A percentile compares a stretch with the other conserved stretches of the same genome.
These are phyloP conservation scores for Dictyostelium brefeldianum DNA, from an alignment of 78 protist species.

Conservation along the genomic window DNA sequence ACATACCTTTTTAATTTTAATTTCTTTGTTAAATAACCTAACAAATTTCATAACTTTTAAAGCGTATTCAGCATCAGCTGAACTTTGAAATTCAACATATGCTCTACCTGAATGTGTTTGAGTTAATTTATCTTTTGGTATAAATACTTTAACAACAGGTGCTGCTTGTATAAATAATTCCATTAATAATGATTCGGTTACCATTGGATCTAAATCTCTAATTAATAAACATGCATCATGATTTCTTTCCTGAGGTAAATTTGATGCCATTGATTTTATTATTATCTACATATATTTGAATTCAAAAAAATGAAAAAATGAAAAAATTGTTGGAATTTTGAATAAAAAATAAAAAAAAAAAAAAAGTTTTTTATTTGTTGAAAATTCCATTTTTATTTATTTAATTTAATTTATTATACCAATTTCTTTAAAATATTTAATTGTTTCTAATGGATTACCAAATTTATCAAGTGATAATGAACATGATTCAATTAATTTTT, in stretches of 20 bases:
- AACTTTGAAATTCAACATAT: conserved; percentile 96
- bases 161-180: conserved; percentile 98
- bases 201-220: conserved; percentile 96
- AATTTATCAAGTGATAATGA: no score
- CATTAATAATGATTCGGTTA: conserved; percentile 95
- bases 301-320: background rate
- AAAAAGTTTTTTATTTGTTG: no score
- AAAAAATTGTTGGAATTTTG: no score
- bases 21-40: conserved; percentile 95
- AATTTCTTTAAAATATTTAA: no score
- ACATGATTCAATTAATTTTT: no score
- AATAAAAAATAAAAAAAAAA: no score
- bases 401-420: no score
- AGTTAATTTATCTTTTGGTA: conserved; percentile 98
- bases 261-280: conserved; percentile 48
- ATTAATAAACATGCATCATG: conserved; percentile 97
- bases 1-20: conserved; percentile 91
- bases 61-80: conserved; percentile 99
- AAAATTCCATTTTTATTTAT: no score
- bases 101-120: conserved; percentile 94
- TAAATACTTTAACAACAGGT: conserved; percentile 94
- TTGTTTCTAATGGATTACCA: no score
- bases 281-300: background rate
- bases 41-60: conserved; percentile 92
- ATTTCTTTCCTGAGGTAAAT: conserved; percentile 85